A percentile compares a stretch with the other conserved stretches of the same genome.
Conservation (phyloP, 2,329 filamentous ascomycete species). For the Alternaria gansuensis region DNA sequence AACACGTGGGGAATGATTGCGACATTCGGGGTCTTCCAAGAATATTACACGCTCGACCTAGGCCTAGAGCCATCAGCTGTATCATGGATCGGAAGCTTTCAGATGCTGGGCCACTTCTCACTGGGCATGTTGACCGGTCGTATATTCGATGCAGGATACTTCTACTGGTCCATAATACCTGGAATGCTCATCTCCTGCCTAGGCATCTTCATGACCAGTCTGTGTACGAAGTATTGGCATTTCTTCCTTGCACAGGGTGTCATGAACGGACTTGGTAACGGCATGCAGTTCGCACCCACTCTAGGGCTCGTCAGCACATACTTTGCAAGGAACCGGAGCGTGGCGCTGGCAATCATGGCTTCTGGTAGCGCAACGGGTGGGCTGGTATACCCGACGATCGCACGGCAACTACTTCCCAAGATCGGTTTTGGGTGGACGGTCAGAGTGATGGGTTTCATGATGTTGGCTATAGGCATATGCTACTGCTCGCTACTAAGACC, state of each 20-base stretch:
- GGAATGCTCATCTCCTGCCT: conserved; percentile 58
- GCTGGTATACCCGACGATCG: conserved; percentile 68
- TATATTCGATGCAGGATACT: conserved; percentile 62
- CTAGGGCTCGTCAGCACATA: conserved; percentile 59
- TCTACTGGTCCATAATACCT: conserved; percentile 55
- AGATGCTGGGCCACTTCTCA: conserved; percentile 62
- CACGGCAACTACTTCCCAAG: conserved; percentile 63
- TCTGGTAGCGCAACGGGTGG: conserved; percentile 70
- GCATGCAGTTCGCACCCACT: conserved; percentile 48
- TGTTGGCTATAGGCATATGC: conserved; percentile 56
- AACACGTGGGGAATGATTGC: conserved; percentile 52
- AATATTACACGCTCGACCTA: conserved; percentile 46
- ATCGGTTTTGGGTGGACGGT: conserved; percentile 73
- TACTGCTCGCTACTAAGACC: conserved; percentile 54
- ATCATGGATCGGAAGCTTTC: conserved; percentile 63
- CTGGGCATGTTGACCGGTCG: conserved; percentile 62
- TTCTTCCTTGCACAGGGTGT: conserved; percentile 52
- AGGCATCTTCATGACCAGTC: conserved; percentile 63
- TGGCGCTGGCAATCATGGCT: conserved; percentile 68
- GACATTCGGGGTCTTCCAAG: conserved; percentile 51
- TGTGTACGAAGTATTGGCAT: conserved; percentile 62
- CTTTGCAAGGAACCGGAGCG: conserved; percentile 66
- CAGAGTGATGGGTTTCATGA: conserved; percentile 68
- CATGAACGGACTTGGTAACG: conserved; percentile 46
- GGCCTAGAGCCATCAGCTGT: conserved; percentile 55